A percentile compares a stretch with the other conserved stretches of the same genome.
Conservation (phyloP, 202 grass and related monocot species). For the Dendrocalamus latiflorus region DNA sequence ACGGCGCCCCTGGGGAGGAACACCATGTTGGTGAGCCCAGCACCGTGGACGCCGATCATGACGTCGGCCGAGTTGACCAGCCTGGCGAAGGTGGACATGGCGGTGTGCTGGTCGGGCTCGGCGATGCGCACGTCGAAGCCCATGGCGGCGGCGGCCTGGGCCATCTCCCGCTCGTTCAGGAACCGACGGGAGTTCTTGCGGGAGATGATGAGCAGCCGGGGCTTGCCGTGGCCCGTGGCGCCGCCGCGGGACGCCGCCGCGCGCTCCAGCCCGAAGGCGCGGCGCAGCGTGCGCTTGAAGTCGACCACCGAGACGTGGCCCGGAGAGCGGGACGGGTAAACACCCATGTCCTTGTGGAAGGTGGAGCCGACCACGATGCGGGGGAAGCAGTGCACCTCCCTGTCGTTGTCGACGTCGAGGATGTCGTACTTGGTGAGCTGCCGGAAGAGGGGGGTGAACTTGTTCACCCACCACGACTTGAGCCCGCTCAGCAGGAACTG, state of each 20-base stretch:
- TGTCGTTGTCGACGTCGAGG: slow-evolving; percentile 46
- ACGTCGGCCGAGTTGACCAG: slow-evolving; percentile 71
- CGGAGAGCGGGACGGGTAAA: slow-evolving; percentile 29
- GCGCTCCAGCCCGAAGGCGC: slow-evolving; percentile 39
- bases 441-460: slow-evolving; percentile 44
- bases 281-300: slow-evolving; percentile 59
- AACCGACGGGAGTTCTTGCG: slow-evolving; percentile 48
- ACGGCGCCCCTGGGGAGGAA: slow-evolving; percentile 59
- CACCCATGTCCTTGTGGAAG: slow-evolving; percentile 82
- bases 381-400: slow-evolving; percentile 52
- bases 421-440: slow-evolving; percentile 48
- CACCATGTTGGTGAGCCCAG: slow-evolving; percentile 79
- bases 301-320: slow-evolving; percentile 46
- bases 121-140: slow-evolving; percentile 66
- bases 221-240: slow-evolving; percentile 27
- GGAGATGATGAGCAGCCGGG: slow-evolving; percentile 56
- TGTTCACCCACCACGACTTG: slow-evolving; percentile 59
- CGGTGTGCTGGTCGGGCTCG: slow-evolving; percentile 57
- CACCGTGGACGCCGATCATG: slow-evolving; percentile 72
- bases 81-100: slow-evolving; percentile 46
- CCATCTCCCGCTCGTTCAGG: slow-evolving; percentile 54
- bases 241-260: slow-evolving; percentile 36
- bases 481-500: slow-evolving; percentile 52
- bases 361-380: slow-evolving; percentile 46
- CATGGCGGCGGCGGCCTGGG: neutral